Base-by-base conservation (phyloP, 352 stramenopile species). In the Phytophthora syringae region DNA sequence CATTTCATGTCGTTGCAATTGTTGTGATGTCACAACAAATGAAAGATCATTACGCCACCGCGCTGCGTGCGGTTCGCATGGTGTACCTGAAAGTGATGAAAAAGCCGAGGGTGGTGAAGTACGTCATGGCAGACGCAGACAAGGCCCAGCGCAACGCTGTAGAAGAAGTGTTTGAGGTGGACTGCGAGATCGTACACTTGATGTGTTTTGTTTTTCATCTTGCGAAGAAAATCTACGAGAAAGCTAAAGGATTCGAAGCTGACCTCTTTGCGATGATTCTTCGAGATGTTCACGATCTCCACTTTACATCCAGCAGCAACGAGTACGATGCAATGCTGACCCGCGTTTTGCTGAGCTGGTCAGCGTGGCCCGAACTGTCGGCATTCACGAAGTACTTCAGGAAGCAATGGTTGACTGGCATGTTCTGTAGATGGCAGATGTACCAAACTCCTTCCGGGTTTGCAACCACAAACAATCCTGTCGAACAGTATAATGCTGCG, bases 1-100 rank as follows among this genome's bases (percentile, higher is more conserved):
- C 55, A 5, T 72, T 76, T 40, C 68, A 76, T 20, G 37, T 68
- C 0, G 59, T 72, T 21, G 68, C 56, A 0, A 57, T 75, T 20
- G 60, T 59, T 18, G 48, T 75, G 9, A 20, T 58, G 0, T 63
- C 52, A 7, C 36, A 60, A 18, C 25, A n/a, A 2, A 51, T 27
- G 2, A 6, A 64, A 12, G 1, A 2, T 7, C 34, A 52, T 7
- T 52, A 37, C 15, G 18, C 25, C 5, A 3, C 3, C 25, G 36
- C 47, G 7, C 16, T 64, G 0, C 1, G 24, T 11, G 16, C 47
- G 11, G 3, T 57, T 1, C 10, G 40, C 7, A 5, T 37, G 1
- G 3, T 58, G 5, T 53, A 64, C 28, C 24, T 20, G 2, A 44
- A 2, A 2, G 27, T 64, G 5, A 52, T 49, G n/a, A 49, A 40